Base-by-base conservation (phyloP, 2,329 filamentous ascomycete genomes). In the Fusarium begoniae region DNA sequence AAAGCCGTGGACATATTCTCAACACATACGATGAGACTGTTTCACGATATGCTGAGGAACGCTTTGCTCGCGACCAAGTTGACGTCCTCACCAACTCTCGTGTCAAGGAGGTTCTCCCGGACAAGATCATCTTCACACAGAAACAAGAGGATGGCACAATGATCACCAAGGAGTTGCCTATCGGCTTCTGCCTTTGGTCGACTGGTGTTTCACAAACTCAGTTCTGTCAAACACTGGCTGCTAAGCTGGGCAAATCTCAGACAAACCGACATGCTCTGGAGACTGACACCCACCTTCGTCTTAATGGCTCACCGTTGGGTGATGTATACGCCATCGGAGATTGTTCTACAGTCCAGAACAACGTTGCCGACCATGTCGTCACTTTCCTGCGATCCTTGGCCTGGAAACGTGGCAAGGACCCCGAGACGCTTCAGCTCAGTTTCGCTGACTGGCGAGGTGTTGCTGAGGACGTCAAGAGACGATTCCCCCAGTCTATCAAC, bases 11-110 rank as follows among this genome's bases (percentile, higher is more conserved):
- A 45, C 96, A 99, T 78, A 99, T 99, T 73, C 87, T 99, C 37
- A 99, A 99, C 85, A 99, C 96, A 1, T 99, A 99, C 80, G 96
- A 99, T 75, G 96, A 99, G 84, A 92, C 94, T 0, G 88, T 99
- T 4, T 98, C 95, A 17, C 91, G 91, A 80, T 99, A 97, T 80
- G 96, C 96, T 26, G 96, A 99, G 83, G 90, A 94, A 60, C 92
- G 94, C 47, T 98, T 99, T 79, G 90, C 93, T 24, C 94, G 96
- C 79, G 96, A 99, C 81, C 91, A 95, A 75, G 93, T 99, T 64
- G 92, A 97, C 50, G 92, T 99, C 14, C 88, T 98, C 75, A 98
- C 95, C 60, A 98, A 98, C 82, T 92, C 96, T 4, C 90, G 96
- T 69, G 96, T 99, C 26, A 94, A 95, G 82, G 96, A 98, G 82